These are phyloP conservation scores for Fusarium sp. DNA, from an alignment of 2,329 filamentous ascomycete genomes.

Conservation along the genomic window DNA sequence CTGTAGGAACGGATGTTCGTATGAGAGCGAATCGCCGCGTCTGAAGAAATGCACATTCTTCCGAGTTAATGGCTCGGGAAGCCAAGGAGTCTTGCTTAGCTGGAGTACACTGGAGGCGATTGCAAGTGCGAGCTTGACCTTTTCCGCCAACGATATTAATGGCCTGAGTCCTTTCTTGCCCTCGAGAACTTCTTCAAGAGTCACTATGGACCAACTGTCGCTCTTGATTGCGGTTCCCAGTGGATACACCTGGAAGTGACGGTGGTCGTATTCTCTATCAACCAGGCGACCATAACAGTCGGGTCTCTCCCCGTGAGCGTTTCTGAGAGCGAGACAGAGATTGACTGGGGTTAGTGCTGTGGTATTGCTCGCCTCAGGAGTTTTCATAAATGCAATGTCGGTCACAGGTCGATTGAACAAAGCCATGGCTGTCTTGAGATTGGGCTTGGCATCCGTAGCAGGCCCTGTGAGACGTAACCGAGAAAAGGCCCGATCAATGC, in stretches of 20 bases:
- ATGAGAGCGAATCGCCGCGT: background rate
- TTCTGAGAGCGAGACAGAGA: conserved; percentile 10
- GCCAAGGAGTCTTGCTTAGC: conserved; percentile 32
- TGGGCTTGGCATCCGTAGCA: fast-evolving
- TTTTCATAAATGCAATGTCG: conserved; percentile 2
- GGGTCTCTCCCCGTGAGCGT: background rate
- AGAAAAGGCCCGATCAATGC: background rate
- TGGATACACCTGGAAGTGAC: conserved; percentile 5
- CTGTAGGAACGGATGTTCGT: conserved; percentile 4
- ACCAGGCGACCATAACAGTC: conserved; percentile 14
- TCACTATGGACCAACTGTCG: conserved; percentile 7
- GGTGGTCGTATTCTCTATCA: background rate
- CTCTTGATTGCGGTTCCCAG: background rate
- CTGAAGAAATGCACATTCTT: conserved; percentile 16
- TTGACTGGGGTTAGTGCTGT: background rate
- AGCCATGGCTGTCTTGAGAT: background rate
- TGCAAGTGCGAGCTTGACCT: conserved; percentile 15
- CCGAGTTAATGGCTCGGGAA: conserved; percentile 3
- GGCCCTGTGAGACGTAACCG: background rate
- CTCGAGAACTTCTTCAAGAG: conserved; percentile 6
- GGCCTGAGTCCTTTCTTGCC: background rate
- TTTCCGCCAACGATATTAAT: background rate
- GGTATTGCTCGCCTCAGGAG: fast-evolving
- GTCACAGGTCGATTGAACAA: background rate
- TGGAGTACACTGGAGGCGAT: conserved; percentile 29